Percentiles rank a stretch among this genome's conserved stretches.
These are phyloP conservation scores for Paecilomyces fulvus DNA, from an alignment of 2,329 filamentous ascomycete species.

Conservation along the genomic window DNA sequence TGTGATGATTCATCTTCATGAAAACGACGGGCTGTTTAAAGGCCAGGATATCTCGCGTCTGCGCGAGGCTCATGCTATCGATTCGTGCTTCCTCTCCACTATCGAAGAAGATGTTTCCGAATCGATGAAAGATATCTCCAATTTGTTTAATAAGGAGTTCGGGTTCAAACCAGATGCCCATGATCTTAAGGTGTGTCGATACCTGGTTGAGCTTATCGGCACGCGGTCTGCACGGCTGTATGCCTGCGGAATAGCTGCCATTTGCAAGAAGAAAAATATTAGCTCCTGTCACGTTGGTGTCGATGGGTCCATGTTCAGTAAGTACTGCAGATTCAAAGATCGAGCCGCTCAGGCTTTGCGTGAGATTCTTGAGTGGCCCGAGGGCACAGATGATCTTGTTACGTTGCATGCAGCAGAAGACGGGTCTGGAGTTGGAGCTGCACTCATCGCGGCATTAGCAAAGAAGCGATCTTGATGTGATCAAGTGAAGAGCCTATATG, in stretches of 20 bases:
- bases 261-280: constrained; percentile 88
- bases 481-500: background rate
- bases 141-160: constrained; percentile 68
- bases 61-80: constrained; percentile 72
- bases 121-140: constrained; percentile 75
- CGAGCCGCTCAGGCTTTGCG: constrained; percentile 75
- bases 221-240: constrained; percentile 86
- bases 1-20: constrained; percentile 72
- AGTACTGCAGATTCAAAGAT: constrained; percentile 93
- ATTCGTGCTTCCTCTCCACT: constrained; percentile 80
- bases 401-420: constrained; percentile 7
- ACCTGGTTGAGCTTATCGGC: constrained; percentile 84
- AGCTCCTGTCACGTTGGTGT: constrained; percentile 81
- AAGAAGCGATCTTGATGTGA: constrained; percentile 3
- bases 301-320: constrained; percentile 94
- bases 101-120: constrained; percentile 91
- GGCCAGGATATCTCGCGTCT: constrained; percentile 70
- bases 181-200: constrained; percentile 79
- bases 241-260: constrained; percentile 89
- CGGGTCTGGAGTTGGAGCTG: constrained; percentile 11
- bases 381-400: constrained; percentile 3
- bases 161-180: constrained; percentile 59
- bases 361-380: constrained; percentile 65
- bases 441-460: constrained; percentile 9
- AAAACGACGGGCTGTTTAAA: constrained; percentile 67